Evolutionary conservation across 352 stramenopile species (phyloP).

Genomic region (Phytophthora syringae): DNA sequence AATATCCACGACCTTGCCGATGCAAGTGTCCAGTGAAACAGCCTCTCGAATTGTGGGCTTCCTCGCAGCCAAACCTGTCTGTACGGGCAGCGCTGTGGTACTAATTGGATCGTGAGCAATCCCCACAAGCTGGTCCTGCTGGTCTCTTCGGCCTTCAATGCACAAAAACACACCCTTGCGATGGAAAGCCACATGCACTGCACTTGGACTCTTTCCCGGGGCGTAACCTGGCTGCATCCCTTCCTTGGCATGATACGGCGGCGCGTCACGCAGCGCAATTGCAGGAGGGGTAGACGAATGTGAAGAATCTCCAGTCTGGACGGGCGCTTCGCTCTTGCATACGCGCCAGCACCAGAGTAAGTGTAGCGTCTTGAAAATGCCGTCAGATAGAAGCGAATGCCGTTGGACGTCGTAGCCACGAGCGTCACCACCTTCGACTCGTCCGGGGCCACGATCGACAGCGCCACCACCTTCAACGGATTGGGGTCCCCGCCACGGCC

Average conservation of each 20-base stretch:
- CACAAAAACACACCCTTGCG: constrained; percentile 82
- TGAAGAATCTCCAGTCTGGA: constrained; percentile 78
- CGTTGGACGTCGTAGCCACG: constrained; percentile 92
- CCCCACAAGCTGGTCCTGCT: constrained; percentile 80
- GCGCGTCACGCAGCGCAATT: constrained; percentile 69
- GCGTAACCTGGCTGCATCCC: constrained; percentile 85
- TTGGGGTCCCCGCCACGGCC: constrained; percentile 29
- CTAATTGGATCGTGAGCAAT: constrained; percentile 78
- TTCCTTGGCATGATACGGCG: constrained; percentile 87
- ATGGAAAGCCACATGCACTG: constrained; percentile 82
- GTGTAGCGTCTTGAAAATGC: constrained; percentile 78
- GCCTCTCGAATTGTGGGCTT: constrained; percentile 82
- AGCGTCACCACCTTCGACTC: constrained; percentile 90
- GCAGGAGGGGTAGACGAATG: constrained; percentile 84
- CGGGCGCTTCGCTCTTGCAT: constrained; percentile 60
- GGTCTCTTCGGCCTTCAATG: constrained; percentile 77
- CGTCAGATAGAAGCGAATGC: constrained; percentile 95
- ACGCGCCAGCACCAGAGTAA: constrained; percentile 40
- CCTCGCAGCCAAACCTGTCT: constrained; percentile 45
- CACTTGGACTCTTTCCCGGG: constrained; percentile 78
- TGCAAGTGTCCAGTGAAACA: constrained; percentile 75
- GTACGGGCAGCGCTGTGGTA: constrained; percentile 64
- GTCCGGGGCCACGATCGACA: constrained; percentile 65
- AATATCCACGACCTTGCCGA: constrained; percentile 87
- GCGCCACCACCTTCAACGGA: constrained; percentile 73